These are phyloP conservation scores for Microbotryum saponariae DNA, from an alignment of 1,284 basidiomycete species.

Conservation along the genomic window DNA sequence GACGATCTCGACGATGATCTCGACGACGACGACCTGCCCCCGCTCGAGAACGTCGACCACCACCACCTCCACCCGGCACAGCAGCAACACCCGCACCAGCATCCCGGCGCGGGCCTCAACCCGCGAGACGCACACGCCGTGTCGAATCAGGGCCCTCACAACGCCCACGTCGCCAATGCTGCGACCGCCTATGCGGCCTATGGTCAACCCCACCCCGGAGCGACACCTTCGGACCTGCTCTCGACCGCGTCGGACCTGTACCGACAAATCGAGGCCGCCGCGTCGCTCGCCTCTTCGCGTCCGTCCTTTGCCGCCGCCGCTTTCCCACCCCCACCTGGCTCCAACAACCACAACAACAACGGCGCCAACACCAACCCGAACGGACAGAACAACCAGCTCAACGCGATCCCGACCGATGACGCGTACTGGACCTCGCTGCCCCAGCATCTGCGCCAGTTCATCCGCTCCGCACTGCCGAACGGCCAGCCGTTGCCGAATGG, in stretches of 20 bases:
- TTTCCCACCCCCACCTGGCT: slow-evolving; percentile 20
- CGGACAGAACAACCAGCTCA: background rate
- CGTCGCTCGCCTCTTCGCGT: slow-evolving; percentile 36
- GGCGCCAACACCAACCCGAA: slow-evolving; percentile 1
- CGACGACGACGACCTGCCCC: slow-evolving; percentile 15
- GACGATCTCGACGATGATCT: background rate
- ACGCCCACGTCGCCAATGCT: background rate
- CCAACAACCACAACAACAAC: background rate
- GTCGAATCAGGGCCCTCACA: background rate
- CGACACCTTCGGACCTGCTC: slow-evolving; percentile 45
- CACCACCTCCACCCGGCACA: background rate
- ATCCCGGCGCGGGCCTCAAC: background rate
- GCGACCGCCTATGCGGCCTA: background rate
- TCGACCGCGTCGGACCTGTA: slow-evolving; percentile 53
- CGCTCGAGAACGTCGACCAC: slow-evolving; percentile 10
- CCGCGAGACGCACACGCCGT: background rate
- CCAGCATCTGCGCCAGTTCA: slow-evolving; percentile 51
- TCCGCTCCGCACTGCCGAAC: slow-evolving; percentile 49
- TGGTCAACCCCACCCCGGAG: slow-evolving; percentile 8
- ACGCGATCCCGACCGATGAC: slow-evolving; percentile 44
- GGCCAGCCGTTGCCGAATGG: slow-evolving; percentile 13
- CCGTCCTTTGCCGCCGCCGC: slow-evolving; percentile 26
- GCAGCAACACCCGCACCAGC: background rate
- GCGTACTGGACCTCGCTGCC: slow-evolving; percentile 54
- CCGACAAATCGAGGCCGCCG: slow-evolving; percentile 49